Base-by-base conservation (phyloP, 805 yeast species). In the Candida nemodendra region DNA sequence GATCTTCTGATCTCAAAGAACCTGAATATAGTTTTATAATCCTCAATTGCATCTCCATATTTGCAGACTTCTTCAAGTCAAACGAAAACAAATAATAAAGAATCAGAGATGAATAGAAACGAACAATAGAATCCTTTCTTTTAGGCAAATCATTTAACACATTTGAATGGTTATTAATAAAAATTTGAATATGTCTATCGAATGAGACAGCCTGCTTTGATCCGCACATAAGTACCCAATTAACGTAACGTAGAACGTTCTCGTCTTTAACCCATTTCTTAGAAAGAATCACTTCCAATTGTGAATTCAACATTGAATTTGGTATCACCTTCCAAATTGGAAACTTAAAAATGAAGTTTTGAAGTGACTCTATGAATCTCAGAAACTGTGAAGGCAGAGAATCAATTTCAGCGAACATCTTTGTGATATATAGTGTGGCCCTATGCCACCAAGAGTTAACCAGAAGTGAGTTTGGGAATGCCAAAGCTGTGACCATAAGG, bases 21-120 rank as follows among this genome's bases (percentile, higher is more conserved):
- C 95, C 96, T n/a, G 62, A 58, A 54, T 84, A 88, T 30, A 74
- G 65, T 5, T 61, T 56, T 9, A 83, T 52, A 2, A 87, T 36
- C 32, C 65, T 71, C 18, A 69, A 70, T 53, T 80, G 76, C 7
- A 82, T 56, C 1, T 65, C 59, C 7, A 47, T 32, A 6, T 66
- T 77, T 0, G 87, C 68, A 37, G 74, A 73, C 22, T 63, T 64
- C 0, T 64, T 47, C 0, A 65, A 55, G 48, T 82, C 76, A 29
- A 69, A 51, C 12, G 58, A 53, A 56, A 72, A 80, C n/a, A 89
- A 61, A 18, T 62, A 57, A 45, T 64, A 69, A 1, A 86, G 51
- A 2, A 75, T 31, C 17, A 78, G 45, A 2, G 80, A 61, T 0
- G 79, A 66, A 31, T 69, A 60, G 41, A 64, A 74, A 27, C 74